Percentiles rank a stretch among this genome's conserved stretches.
phyloP scores from a whole-genome alignment of 805 yeast species.

The Pichia nanzhaoensis region DNA sequence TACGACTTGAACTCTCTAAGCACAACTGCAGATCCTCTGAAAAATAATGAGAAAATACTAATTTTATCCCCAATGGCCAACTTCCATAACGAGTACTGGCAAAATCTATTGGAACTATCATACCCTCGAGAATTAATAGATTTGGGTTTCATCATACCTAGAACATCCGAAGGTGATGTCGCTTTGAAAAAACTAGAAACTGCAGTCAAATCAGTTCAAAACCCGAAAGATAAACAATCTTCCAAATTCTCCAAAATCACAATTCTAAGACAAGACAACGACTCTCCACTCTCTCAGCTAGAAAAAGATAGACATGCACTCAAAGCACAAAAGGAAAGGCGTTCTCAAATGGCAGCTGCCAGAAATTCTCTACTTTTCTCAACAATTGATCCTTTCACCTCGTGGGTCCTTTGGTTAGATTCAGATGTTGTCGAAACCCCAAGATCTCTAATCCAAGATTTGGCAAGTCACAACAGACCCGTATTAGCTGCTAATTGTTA shows the following conservation, averaged over 20 bases:
- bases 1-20: conserved; percentile 77
- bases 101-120: conserved; percentile 60
- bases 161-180: conserved; percentile 71
- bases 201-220: conserved; percentile 69
- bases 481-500: conserved; percentile 89
- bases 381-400: conserved; percentile 78
- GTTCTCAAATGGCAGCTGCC: conserved; percentile 89
- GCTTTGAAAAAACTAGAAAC: conserved; percentile 67
- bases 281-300: conserved; percentile 60
- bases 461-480: conserved; percentile 79
- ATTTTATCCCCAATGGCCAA: conserved; percentile 86
- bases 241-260: conserved; percentile 77
- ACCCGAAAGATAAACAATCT: conserved; percentile 43
- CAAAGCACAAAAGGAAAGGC: conserved; percentile 78
- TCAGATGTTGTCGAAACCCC: conserved; percentile 93
- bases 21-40: conserved; percentile 63
- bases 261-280: conserved; percentile 84
- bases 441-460: conserved; percentile 72
- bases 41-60: conserved; percentile 74
- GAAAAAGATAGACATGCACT: conserved; percentile 92
- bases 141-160: conserved; percentile 87
- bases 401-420: conserved; percentile 97
- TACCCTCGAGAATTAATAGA: conserved; percentile 85
- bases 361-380: conserved; percentile 88
- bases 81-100: conserved; percentile 85